Percentiles rank a stretch among this genome's conserved stretches.
These are phyloP conservation scores for Kwoniella dendrophila DNA, from an alignment of 768 basidiomycete genomes.

Conservation along the genomic window DNA sequence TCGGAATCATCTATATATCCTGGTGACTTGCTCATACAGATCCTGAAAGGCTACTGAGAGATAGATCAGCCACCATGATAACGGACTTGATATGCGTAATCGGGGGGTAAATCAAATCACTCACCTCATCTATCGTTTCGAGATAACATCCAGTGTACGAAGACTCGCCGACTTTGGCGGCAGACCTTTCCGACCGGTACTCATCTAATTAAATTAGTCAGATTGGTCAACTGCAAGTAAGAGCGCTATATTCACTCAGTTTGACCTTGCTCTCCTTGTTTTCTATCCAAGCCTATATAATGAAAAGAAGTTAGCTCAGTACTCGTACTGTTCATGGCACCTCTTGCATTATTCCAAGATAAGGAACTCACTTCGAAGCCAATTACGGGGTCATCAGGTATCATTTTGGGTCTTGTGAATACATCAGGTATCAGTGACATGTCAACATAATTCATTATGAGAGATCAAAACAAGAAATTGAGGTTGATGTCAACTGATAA, in stretches of 20 bases:
- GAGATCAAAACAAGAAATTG: too few relatives aligned
- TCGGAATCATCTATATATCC: too few relatives aligned
- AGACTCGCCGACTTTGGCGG: not conserved
- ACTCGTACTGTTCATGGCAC: not conserved
- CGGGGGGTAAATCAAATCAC: not conserved
- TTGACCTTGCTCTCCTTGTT: not conserved
- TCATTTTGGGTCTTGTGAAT: too few relatives aligned
- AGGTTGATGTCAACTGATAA: too few relatives aligned
- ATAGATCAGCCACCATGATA: not conserved
- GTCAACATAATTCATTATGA: too few relatives aligned
- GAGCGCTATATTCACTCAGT: slow-evolving; percentile 10
- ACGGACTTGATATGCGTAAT: too few relatives aligned
- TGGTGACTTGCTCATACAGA: too few relatives aligned
- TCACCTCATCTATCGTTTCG: slow-evolving; percentile 15
- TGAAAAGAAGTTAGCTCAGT: too few relatives aligned
- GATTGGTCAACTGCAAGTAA: not conserved
- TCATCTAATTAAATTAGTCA: slow-evolving; percentile 10
- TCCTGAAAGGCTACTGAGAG: too few relatives aligned
- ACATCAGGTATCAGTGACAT: too few relatives aligned
- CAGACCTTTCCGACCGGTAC: slow-evolving; percentile 1
- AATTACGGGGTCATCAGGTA: too few relatives aligned
- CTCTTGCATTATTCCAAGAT: not conserved
- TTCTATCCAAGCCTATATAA: slow-evolving; percentile 18
- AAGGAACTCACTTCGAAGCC: too few relatives aligned
- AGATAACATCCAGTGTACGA: slow-evolving; percentile 7